Base-by-base conservation (phyloP, 2,329 filamentous ascomycete genomes). In the Plectosphaerella cucumerina region DNA sequence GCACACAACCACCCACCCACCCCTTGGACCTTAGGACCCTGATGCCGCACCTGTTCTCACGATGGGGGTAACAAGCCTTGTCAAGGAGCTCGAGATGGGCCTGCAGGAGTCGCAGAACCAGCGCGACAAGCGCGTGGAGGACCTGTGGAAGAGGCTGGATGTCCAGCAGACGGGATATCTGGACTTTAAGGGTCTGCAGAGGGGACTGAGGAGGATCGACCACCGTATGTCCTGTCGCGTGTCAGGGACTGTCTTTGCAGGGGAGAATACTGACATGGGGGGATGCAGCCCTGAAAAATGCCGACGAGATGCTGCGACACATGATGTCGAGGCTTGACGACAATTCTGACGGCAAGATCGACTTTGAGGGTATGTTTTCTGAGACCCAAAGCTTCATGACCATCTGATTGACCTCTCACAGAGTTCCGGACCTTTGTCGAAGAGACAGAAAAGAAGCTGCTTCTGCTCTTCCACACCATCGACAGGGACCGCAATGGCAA, bases 341-440 rank as follows among this genome's bases (percentile, higher is more conserved):
- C 52, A 91, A 92, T 65, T 83, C 85, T 22, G 91, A 97, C 68
- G 90, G 93, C 57, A 86, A 85, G 63, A 97, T 99, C 60, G 87
- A 95, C 70, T 97, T 90, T 67, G 82, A 91, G 72, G 90, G 90
- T 94, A 77, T 65, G 79, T 63, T 54, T 22, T 52, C 18, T 26
- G 10, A 42, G 39, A 52, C 33, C 50, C 44, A 55, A 57, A 47
- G 42, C 26, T 42, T 12, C 17, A 18, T 6, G 4, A 8, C n/a
- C 21, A 6, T 37, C 53, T 51, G 35, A 53, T 50, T 49, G 51
- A 52, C 33, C 48, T 49, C 42, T 52, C 50, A 44, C 66, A 94
- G 94, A 99, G 74, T 99, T 99, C 65, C 86, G 86, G 57, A 79
- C 77, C 41, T 97, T 97, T 64, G 90, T 97, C 64, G 82, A 92